Percentiles rank a stretch among this genome's conserved stretches.
phyloP scores from a whole-genome alignment of 2,329 filamentous ascomycete genomes.

The Epichloe typhina region DNA sequence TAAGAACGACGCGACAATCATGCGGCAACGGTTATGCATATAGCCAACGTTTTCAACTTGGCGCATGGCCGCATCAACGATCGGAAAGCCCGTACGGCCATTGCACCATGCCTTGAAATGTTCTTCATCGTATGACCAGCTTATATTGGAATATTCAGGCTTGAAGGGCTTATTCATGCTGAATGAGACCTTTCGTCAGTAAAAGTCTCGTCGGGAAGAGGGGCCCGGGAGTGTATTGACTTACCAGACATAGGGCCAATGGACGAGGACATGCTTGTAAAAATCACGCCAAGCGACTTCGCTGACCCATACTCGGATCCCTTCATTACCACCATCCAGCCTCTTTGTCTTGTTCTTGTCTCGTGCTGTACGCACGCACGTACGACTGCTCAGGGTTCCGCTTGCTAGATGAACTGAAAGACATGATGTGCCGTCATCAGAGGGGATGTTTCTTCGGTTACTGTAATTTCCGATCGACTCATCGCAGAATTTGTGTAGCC shows the following conservation, averaged over 20 bases:
- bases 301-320: slow-evolving; percentile 62
- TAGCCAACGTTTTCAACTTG: slow-evolving; percentile 56
- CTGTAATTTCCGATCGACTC: slow-evolving; percentile 50
- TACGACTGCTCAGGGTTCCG: slow-evolving; percentile 55
- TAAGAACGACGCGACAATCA: slow-evolving; percentile 73
- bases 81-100: slow-evolving; percentile 66
- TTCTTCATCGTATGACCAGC: slow-evolving; percentile 63
- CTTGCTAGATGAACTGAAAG: slow-evolving; percentile 61
- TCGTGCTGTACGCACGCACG: slow-evolving; percentile 49
- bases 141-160: slow-evolving; percentile 68
- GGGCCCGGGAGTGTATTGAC: slow-evolving; percentile 10
- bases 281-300: slow-evolving; percentile 83
- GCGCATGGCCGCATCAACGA: slow-evolving; percentile 79
- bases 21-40: slow-evolving; percentile 78
- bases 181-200: background rate
- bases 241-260: slow-evolving; percentile 74
- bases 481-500: slow-evolving; percentile 55
- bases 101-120: slow-evolving; percentile 63
- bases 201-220: background rate
- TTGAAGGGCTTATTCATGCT: slow-evolving; percentile 56
- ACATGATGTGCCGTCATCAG: slow-evolving; percentile 47
- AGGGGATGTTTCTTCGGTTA: slow-evolving; percentile 51
- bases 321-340: slow-evolving; percentile 52
- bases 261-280: slow-evolving; percentile 70
- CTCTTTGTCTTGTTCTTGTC: slow-evolving; percentile 49